A percentile compares a stretch with the other conserved stretches of the same genome.
Conservation (phyloP, 305 asterid genomes). For the Fraxinus albicans region DNA sequence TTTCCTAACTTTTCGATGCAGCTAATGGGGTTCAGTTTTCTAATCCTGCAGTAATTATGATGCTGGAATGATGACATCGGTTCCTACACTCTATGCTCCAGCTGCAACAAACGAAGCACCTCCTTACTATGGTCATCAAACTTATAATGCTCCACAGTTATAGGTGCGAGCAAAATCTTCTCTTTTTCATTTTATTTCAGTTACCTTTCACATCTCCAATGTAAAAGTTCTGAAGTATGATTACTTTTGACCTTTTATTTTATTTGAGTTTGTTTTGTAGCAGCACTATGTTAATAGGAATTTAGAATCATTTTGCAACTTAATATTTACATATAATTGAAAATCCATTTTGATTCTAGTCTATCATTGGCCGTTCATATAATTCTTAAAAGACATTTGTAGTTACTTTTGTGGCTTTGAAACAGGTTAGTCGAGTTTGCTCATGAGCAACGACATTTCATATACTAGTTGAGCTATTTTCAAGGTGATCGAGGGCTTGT, state of each 20-base stretch:
- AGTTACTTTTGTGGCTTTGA: not conserved
- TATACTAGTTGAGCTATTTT: not conserved
- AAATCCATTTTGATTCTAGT: not conserved
- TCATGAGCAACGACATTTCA: not conserved
- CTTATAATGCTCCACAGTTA: slow-evolving; percentile 40
- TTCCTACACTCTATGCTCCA: slow-evolving; percentile 32
- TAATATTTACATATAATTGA: not conserved
- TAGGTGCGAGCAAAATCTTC: slow-evolving; percentile 15
- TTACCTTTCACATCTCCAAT: not conserved
- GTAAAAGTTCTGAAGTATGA: not conserved
- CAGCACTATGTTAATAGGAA: not conserved
- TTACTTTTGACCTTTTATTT: not conserved
- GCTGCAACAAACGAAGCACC: slow-evolving; percentile 32
- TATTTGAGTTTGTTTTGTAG: not conserved
- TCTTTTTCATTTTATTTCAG: not conserved
- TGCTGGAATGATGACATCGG: slow-evolving; percentile 24
- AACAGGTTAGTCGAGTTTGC: not conserved
- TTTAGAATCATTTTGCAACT: not conserved
- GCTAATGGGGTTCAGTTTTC: not conserved
- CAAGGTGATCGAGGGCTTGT: not conserved
- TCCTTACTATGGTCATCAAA: slow-evolving; percentile 36
- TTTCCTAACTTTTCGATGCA: not conserved
- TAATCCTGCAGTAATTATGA: slow-evolving; percentile 25
- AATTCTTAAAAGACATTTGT: not conserved
- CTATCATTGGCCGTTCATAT: not conserved